A percentile compares a stretch with the other conserved stretches of the same genome.
Evolutionary conservation across 306 rosid genomes (phyloP).

Genomic region (Phaseolus lunatus): DNA sequence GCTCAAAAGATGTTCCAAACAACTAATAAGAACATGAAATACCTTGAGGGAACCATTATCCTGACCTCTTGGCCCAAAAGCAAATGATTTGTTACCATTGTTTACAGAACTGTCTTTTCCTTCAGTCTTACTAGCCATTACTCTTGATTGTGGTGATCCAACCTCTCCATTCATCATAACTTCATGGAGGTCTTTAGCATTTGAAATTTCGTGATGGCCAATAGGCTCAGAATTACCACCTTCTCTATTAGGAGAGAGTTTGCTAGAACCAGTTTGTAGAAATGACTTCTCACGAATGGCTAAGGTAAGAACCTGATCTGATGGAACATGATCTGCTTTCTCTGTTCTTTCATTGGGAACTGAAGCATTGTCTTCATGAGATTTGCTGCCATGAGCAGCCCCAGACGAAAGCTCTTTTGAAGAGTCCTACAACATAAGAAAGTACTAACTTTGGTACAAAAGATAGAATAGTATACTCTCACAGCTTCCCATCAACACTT

Average conservation of each 20-base stretch:
- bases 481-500: conserved; percentile 60
- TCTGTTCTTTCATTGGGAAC: conserved; percentile 59
- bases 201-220: conserved; percentile 57
- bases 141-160: conserved; percentile 65
- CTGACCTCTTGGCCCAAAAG: conserved; percentile 76
- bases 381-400: conserved; percentile 55
- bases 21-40: conserved; percentile 32
- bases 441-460: conserved; percentile 39
- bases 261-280: conserved; percentile 61
- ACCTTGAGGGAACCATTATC: conserved; percentile 75
- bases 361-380: conserved; percentile 59
- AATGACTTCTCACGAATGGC: conserved; percentile 68
- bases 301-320: conserved; percentile 84
- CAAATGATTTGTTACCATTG: conserved; percentile 64
- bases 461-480: conserved; percentile 39
- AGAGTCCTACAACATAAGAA: conserved; percentile 60
- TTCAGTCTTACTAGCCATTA: conserved; percentile 57
- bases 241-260: conserved; percentile 58
- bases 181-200: conserved; percentile 53
- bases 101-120: conserved; percentile 64
- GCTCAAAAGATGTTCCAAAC: conserved; percentile 36
- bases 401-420: conserved; percentile 59
- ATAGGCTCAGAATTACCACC: conserved; percentile 54
- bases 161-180: conserved; percentile 65
- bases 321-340: conserved; percentile 55